Conservation (phyloP, 1,139 yeast species). For the Yamadazyma pseudoaaseri region DNA sequence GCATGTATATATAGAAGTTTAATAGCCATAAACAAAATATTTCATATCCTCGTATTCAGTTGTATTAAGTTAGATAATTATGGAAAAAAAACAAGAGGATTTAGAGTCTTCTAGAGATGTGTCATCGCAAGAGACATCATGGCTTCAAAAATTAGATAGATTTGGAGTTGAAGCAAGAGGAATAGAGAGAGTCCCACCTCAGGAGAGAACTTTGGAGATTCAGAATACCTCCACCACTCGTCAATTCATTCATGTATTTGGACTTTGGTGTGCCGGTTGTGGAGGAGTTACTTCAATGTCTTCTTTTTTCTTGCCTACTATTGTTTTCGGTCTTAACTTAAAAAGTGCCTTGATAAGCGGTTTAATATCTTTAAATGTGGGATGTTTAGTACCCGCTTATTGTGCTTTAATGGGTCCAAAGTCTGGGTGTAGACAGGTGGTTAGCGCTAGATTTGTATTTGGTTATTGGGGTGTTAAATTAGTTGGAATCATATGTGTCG, state of each 20-base stretch:
- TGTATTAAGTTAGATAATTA: background rate
- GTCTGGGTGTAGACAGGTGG: slow-evolving; percentile 44
- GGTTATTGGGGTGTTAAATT: slow-evolving; percentile 41
- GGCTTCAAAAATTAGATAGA: slow-evolving; percentile 29
- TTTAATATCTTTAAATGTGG: slow-evolving; percentile 28
- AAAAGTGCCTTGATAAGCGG: slow-evolving; percentile 32
- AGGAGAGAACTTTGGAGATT: slow-evolving; percentile 49
- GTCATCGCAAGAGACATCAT: background rate
- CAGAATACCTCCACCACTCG: slow-evolving; percentile 33
- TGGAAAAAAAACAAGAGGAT: background rate
- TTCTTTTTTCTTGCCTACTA: slow-evolving; percentile 34
- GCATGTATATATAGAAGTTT: too few relatives aligned
- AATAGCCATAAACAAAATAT: too few relatives aligned
- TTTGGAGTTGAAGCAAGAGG: slow-evolving; percentile 77
- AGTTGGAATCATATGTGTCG: slow-evolving; percentile 31
- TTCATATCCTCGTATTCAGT: too few relatives aligned
- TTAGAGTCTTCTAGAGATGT: background rate
- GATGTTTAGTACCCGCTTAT: slow-evolving; percentile 40
- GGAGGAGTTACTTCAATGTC: slow-evolving; percentile 43
- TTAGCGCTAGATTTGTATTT: slow-evolving; percentile 37
- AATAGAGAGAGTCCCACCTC: slow-evolving; percentile 71
- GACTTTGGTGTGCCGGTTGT: slow-evolving; percentile 46
- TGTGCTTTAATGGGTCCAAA: slow-evolving; percentile 40
- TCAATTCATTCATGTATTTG: slow-evolving; percentile 60
- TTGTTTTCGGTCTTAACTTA: slow-evolving; percentile 28